Percentiles rank a stretch among this genome's conserved stretches.
These are phyloP conservation scores for Limnanthes douglasii DNA, from an alignment of 345 rosid genomes.

Conservation along the genomic window DNA sequence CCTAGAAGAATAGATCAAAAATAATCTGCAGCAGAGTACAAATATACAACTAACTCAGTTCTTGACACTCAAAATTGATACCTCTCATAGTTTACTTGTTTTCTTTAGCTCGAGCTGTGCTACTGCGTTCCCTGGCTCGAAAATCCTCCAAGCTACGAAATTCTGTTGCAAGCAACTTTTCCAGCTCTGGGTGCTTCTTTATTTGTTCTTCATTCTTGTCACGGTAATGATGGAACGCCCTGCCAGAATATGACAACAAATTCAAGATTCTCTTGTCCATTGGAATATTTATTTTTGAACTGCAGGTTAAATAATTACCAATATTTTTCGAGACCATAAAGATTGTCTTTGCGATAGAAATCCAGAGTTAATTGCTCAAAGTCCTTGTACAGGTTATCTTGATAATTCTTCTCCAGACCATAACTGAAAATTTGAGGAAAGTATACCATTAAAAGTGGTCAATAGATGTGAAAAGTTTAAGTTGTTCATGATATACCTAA, in stretches of 20 bases:
- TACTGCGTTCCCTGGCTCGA: slow-evolving; percentile 33
- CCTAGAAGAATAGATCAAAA: too few relatives aligned
- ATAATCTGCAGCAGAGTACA: too few relatives aligned
- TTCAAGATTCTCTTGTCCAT: background rate
- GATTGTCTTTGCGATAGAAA: slow-evolving; percentile 61
- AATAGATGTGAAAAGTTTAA: background rate
- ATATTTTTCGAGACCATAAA: slow-evolving; percentile 91
- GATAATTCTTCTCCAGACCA: slow-evolving; percentile 77
- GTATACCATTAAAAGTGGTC: background rate
- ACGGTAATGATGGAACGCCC: slow-evolving; percentile 96
- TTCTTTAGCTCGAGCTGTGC: slow-evolving; percentile 18
- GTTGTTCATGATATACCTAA: slow-evolving; percentile 36
- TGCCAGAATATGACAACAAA: slow-evolving; percentile 12
- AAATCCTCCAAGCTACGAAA: slow-evolving; percentile 57
- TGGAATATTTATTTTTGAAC: background rate
- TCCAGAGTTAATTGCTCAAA: slow-evolving; percentile 79
- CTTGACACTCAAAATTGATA: too few relatives aligned
- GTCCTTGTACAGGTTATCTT: slow-evolving; percentile 66
- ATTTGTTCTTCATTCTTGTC: slow-evolving; percentile 36
- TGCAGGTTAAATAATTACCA: slow-evolving; percentile 30
- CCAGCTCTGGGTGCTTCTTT: slow-evolving; percentile 61
- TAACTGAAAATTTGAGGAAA: slow-evolving; percentile 36
- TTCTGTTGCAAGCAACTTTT: slow-evolving; percentile 60
- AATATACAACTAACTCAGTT: too few relatives aligned
- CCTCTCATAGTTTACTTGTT: too few relatives aligned